Conservation (phyloP, 345 rosid genomes). For the Draba incana region DNA sequence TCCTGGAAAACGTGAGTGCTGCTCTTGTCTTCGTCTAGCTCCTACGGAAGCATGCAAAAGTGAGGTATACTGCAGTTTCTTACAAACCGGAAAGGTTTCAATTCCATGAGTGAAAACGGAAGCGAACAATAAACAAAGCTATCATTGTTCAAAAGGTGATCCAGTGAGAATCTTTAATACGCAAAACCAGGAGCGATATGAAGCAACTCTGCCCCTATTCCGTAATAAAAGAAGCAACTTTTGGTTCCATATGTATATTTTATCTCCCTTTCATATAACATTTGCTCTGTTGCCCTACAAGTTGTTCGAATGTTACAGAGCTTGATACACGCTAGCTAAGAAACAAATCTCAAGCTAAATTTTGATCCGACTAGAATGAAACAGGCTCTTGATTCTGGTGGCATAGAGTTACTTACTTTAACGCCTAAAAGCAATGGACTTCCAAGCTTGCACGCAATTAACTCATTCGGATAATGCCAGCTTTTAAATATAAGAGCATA, state of each 20-base stretch:
- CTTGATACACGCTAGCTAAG: conserved; percentile 14
- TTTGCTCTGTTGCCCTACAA: neutral
- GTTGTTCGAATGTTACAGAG: neutral
- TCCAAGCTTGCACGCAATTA: conserved; percentile 95
- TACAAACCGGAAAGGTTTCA: conserved; percentile 10
- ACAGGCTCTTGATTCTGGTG: conserved; percentile 8
- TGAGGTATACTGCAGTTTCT: conserved; percentile 19
- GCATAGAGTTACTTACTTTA: conserved; percentile 60
- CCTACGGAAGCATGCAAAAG: conserved; percentile 49
- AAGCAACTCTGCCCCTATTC: conserved; percentile 18
- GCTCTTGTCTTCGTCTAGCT: conserved; percentile 50
- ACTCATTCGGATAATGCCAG: conserved; percentile 87
- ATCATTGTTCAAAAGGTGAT: neutral
- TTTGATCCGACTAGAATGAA: conserved; percentile 1
- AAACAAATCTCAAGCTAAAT: neutral
- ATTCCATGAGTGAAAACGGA: conserved; percentile 2
- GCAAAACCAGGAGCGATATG: neutral
- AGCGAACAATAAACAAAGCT: conserved; percentile 1
- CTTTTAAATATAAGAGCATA: conserved; percentile 97
- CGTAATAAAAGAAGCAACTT: conserved; percentile 8
- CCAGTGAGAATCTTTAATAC: neutral
- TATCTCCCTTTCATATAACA: conserved; percentile 1
- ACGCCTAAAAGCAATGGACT: conserved; percentile 94
- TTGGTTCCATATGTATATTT: neutral
- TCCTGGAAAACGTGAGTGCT: conserved; percentile 63